Percentiles rank a stretch among this genome's conserved stretches.
Conservation (phyloP, 495 filamentous ascomycete species). For the Penicillium herquei region DNA sequence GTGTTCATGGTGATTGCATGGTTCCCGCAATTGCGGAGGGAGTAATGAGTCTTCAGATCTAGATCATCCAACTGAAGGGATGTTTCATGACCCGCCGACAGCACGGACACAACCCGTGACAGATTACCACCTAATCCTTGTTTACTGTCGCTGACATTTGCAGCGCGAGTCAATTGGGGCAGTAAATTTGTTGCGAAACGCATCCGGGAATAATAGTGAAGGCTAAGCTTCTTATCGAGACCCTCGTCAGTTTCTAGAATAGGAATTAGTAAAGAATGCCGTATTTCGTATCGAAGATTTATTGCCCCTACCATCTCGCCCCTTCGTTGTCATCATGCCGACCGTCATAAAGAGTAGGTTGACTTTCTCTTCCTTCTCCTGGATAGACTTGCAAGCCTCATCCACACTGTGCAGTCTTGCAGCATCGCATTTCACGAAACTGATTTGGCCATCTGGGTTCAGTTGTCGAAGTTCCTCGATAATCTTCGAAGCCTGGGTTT, state of each 20-base stretch:
- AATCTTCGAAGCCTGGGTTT: slow-evolving; percentile 32
- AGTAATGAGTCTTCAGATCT: slow-evolving; percentile 30
- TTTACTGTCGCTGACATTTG: not conserved
- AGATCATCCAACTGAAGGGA: slow-evolving; percentile 49
- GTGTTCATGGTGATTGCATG: slow-evolving; percentile 52
- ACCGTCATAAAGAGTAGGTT: slow-evolving; percentile 57
- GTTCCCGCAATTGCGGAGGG: slow-evolving; percentile 33
- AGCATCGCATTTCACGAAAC: slow-evolving; percentile 55
- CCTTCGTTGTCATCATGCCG: slow-evolving; percentile 30
- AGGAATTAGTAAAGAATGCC: slow-evolving; percentile 4
- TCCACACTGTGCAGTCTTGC: slow-evolving; percentile 58
- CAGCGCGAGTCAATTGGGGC: slow-evolving; percentile 50
- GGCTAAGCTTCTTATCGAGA: slow-evolving; percentile 53
- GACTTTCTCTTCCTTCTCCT: slow-evolving; percentile 51
- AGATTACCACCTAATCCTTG: slow-evolving; percentile 19
- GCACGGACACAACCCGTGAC: slow-evolving; percentile 60
- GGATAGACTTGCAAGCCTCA: slow-evolving; percentile 54
- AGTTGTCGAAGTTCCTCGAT: slow-evolving; percentile 33
- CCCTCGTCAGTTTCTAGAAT: slow-evolving; percentile 57
- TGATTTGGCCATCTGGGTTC: slow-evolving; percentile 37
- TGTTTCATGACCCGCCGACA: slow-evolving; percentile 51
- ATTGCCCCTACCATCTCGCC: slow-evolving; percentile 24
- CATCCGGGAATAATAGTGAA: slow-evolving; percentile 64
- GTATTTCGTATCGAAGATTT: not conserved
- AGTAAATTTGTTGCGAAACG: slow-evolving; percentile 65